Evolutionary conservation across 345 rosid genomes (phyloP).

Genomic region (Citrus reticulata): DNA sequence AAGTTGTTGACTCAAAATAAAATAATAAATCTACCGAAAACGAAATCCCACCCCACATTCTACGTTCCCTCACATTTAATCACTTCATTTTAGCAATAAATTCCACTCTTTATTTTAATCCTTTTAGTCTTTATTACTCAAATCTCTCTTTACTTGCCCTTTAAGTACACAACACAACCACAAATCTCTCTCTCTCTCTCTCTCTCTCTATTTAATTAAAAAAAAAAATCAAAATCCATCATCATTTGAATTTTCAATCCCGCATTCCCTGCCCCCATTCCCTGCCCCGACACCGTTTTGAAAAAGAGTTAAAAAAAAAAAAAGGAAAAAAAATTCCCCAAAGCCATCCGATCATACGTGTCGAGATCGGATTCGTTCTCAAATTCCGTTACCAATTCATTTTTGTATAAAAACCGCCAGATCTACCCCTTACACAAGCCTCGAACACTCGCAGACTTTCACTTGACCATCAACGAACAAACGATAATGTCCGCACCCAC

Average conservation of each 20-base stretch:
- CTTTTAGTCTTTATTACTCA: background rate
- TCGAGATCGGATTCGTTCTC: background rate
- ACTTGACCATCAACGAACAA: background rate
- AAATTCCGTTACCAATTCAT: background rate
- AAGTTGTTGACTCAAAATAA: too few relatives aligned
- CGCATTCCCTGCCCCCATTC: background rate
- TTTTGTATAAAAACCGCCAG: conserved; percentile 11
- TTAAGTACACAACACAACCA: background rate
- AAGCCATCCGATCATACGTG: background rate
- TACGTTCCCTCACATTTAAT: background rate
- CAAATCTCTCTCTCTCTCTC: background rate
- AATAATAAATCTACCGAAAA: background rate
- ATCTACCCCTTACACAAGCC: background rate
- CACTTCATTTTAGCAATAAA: background rate
- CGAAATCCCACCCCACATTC: background rate
- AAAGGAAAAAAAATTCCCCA: too few relatives aligned
- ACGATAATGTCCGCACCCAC: background rate
- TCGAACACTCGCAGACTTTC: background rate
- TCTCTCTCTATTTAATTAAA: too few relatives aligned
- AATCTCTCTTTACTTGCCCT: background rate
- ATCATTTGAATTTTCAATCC: background rate
- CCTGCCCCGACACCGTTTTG: background rate
- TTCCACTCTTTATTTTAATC: background rate
- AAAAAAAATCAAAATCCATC: background rate
- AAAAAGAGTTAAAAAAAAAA: background rate